Evolutionary conservation across 2,329 filamentous ascomycete species (phyloP).

Genomic region (Sarocladium strictum): DNA sequence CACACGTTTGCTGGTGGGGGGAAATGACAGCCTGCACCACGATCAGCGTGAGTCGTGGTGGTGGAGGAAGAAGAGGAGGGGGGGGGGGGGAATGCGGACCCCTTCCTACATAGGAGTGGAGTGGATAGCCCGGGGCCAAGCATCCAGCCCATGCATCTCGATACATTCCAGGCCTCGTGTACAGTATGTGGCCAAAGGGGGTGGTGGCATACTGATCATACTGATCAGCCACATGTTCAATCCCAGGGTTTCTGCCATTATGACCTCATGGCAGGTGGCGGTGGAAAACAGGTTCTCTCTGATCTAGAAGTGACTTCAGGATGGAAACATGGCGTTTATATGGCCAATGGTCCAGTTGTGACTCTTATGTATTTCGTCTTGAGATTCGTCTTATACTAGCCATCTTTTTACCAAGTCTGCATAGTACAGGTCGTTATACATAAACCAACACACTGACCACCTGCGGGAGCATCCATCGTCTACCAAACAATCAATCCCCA

Average conservation of each 20-base stretch:
- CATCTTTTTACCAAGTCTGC: background rate
- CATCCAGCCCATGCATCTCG: conserved; percentile 4
- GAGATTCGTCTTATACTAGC: background rate
- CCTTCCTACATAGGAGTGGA: background rate
- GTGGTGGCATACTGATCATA: background rate
- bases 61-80: background rate
- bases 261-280: conserved; percentile 21
- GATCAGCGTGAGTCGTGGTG: background rate
- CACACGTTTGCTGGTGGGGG: no score
- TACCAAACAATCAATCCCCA: background rate
- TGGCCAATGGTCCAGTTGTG: background rate
- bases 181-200: background rate
- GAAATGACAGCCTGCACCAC: no score
- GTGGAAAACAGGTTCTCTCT: conserved; percentile 23
- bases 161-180: background rate
- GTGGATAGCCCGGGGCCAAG: background rate
- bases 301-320: conserved; percentile 19
- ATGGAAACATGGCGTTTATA: conserved; percentile 14
- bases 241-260: conserved; percentile 11
- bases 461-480: background rate
- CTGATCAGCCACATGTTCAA: background rate
- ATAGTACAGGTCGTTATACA: conserved; percentile 1
- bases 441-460: background rate
- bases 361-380: background rate
- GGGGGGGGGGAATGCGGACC: background rate